Percentiles rank a stretch among this genome's conserved stretches.
These are phyloP conservation scores for Curvularia hawaiiensis DNA, from an alignment of 2,329 filamentous ascomycete species.

Conservation along the genomic window DNA sequence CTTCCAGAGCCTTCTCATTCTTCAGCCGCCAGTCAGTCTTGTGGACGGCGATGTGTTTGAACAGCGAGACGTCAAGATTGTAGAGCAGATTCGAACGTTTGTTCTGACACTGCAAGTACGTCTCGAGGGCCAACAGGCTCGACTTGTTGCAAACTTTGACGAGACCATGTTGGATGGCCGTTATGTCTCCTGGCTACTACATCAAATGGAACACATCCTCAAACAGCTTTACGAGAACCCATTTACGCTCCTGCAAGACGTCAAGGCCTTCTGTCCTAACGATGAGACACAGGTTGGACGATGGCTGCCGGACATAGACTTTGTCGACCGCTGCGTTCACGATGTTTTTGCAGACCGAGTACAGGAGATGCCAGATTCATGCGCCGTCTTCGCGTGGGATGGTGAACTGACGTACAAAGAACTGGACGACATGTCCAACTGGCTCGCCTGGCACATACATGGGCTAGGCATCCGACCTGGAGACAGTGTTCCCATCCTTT, in stretches of 20 bases:
- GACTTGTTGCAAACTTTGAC: neutral
- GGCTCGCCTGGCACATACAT: too few relatives aligned
- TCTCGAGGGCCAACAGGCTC: neutral
- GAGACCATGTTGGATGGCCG: constrained; percentile 1
- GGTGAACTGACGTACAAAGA: too few relatives aligned
- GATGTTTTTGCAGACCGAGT: neutral
- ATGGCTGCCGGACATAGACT: neutral
- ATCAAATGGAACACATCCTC: neutral
- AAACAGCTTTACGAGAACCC: constrained; percentile 1
- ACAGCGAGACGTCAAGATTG: neutral
- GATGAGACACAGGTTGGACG: neutral
- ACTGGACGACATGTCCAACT: too few relatives aligned
- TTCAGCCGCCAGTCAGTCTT: neutral
- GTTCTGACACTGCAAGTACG: constrained; percentile 1
- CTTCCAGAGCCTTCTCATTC: neutral
- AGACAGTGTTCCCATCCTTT: neutral
- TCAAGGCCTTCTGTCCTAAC: constrained; percentile 1
- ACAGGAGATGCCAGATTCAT: neutral
- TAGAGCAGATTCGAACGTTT: neutral
- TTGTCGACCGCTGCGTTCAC: neutral
- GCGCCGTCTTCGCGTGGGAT: too few relatives aligned
- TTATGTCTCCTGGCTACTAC: neutral
- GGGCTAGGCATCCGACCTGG: neutral
- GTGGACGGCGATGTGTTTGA: neutral
- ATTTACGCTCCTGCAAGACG: constrained; percentile 1